These are phyloP conservation scores for Scheffersomyces spartinae DNA, from an alignment of 805 yeast genomes.

Conservation along the genomic window DNA sequence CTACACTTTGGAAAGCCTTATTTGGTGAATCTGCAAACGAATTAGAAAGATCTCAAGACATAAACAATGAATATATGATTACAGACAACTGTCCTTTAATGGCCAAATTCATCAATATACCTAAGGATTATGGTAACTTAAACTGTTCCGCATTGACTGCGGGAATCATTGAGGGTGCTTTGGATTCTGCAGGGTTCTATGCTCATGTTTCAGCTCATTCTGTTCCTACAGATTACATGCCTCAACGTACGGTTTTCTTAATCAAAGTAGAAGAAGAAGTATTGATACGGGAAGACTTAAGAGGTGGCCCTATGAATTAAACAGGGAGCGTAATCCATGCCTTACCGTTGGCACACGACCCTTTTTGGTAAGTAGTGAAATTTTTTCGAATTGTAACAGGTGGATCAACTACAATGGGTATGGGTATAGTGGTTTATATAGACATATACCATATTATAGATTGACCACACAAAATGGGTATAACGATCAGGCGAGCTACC, in stretches of 20 bases:
- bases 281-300: constrained; percentile 46
- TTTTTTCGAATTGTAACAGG: no score
- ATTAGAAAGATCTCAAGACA: constrained; percentile 61
- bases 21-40: constrained; percentile 71
- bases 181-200: constrained; percentile 61
- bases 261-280: constrained; percentile 56
- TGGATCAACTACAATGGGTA: no score
- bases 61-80: constrained; percentile 65
- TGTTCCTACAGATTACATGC: constrained; percentile 46
- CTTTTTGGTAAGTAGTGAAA: no score
- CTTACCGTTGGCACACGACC: no score
- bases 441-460: no score
- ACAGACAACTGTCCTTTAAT: constrained; percentile 64
- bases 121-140: constrained; percentile 65
- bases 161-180: constrained; percentile 73
- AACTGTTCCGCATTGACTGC: constrained; percentile 79
- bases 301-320: no score
- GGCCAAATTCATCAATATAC: constrained; percentile 63
- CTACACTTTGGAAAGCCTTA: constrained; percentile 59
- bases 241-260: constrained; percentile 63
- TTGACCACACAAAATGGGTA: constrained; percentile 50
- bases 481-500: constrained; percentile 81
- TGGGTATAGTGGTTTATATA: no score
- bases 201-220: constrained; percentile 79
- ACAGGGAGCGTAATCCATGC: no score